A percentile compares a stretch with the other conserved stretches of the same genome.
phyloP scores from a whole-genome alignment of 345 rosid genomes.

The Moricandia arvensis region DNA sequence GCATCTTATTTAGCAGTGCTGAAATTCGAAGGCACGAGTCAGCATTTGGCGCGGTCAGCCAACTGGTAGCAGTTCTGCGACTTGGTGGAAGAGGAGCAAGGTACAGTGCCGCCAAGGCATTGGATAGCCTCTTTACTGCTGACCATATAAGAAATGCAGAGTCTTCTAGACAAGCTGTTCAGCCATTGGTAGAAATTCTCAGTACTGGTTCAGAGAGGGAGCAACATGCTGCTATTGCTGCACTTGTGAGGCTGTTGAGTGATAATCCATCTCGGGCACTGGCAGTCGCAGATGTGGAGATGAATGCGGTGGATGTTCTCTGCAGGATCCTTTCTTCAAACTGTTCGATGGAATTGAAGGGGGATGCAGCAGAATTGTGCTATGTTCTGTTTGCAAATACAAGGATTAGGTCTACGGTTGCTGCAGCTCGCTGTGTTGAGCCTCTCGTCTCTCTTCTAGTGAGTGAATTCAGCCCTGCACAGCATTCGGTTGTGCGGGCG shows the following conservation, averaged over 20 bases:
- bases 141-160: conserved; percentile 98
- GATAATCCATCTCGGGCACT: conserved; percentile 95
- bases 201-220: conserved; percentile 92
- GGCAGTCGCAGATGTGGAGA: conserved; percentile 96
- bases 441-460: conserved; percentile 96
- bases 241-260: conserved; percentile 87
- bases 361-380: conserved; percentile 97
- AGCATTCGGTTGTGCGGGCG: conserved; percentile 93
- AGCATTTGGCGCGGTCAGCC: conserved; percentile 87
- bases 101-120: conserved; percentile 92
- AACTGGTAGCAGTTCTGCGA: conserved; percentile 94
- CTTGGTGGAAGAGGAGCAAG: conserved; percentile 97
- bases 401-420: conserved; percentile 89
- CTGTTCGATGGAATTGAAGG: conserved; percentile 90
- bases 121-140: conserved; percentile 92
- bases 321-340: conserved; percentile 93
- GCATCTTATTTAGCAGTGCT: conserved; percentile 78
- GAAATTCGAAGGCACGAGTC: conserved; percentile 97
- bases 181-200: conserved; percentile 97
- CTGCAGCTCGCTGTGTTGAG: conserved; percentile 97
- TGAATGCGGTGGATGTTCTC: conserved; percentile 97
- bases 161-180: conserved; percentile 87
- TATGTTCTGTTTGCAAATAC: conserved; percentile 91
- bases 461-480: conserved; percentile 82
- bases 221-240: conserved; percentile 98